Conservation (phyloP, 2,329 filamentous ascomycete genomes). For the Botrytis sinoallii region DNA sequence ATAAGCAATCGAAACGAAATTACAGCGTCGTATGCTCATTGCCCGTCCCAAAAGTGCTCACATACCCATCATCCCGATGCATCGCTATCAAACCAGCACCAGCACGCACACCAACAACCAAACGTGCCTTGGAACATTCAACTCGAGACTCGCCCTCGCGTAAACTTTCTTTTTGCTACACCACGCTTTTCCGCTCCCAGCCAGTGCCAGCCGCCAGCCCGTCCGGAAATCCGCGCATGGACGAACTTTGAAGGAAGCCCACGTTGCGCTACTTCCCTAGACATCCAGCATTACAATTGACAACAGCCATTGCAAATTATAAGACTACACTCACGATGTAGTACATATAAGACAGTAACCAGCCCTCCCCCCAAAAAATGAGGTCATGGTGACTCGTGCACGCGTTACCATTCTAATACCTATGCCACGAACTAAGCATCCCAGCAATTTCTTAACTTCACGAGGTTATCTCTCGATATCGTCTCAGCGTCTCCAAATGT, state of each 20-base stretch:
- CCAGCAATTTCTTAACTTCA: neutral
- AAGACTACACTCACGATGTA: neutral
- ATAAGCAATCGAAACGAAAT: neutral
- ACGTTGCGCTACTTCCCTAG: neutral
- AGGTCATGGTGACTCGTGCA: neutral
- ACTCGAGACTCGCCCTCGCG: neutral
- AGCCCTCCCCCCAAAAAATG: neutral
- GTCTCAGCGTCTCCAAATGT: neutral
- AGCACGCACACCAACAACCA: neutral
- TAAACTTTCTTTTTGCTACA: neutral
- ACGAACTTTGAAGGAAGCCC: neutral
- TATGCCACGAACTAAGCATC: neutral
- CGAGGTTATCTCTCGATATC: neutral
- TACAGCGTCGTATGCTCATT: neutral
- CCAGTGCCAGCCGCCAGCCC: neutral
- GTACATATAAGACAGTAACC: neutral
- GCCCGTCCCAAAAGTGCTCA: neutral
- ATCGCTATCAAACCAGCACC: neutral
- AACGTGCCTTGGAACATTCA: neutral
- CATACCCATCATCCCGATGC: neutral
- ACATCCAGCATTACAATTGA: neutral
- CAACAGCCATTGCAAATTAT: neutral
- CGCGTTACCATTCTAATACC: neutral
- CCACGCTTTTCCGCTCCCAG: neutral
- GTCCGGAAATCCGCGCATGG: neutral